Evolutionary conservation across 108 stramenopile species (phyloP).

Genomic region (Cylindrotheca fusiformis): DNA sequence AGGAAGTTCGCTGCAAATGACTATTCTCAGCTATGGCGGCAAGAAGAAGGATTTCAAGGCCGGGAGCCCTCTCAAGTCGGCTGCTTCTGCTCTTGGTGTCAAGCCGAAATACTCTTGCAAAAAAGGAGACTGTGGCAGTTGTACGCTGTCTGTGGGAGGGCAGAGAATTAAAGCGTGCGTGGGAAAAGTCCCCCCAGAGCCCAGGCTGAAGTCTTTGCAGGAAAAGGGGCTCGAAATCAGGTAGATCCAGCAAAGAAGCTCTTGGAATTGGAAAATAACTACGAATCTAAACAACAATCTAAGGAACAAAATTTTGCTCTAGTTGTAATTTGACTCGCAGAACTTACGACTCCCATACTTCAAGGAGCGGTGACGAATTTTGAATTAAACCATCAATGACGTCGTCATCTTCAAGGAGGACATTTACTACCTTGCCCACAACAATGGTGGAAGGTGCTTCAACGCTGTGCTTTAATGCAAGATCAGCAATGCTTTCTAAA

Average conservation of each 20-base stretch:
- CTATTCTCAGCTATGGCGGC: constrained; percentile 56
- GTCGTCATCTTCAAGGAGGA: constrained; percentile 50
- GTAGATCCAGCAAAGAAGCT: too few species aligned
- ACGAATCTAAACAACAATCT: too few species aligned
- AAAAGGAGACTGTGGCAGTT: constrained; percentile 86
- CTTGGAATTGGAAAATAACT: too few species aligned
- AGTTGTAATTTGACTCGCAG: too few species aligned
- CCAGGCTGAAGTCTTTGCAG: constrained; percentile 73
- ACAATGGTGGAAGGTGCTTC: constrained; percentile 85
- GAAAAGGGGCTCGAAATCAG: constrained; percentile 80
- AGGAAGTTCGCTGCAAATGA: constrained; percentile 52
- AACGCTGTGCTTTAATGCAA: constrained; percentile 69
- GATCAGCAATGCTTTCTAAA: constrained; percentile 74
- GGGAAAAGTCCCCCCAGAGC: constrained; percentile 81
- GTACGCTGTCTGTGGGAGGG: constrained; percentile 75
- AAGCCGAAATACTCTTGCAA: constrained; percentile 82
- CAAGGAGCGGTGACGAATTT: constrained; percentile 1
- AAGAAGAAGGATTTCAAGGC: constrained; percentile 73
- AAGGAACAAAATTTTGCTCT: too few species aligned
- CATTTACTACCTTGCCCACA: constrained; percentile 83
- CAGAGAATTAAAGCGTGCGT: constrained; percentile 75
- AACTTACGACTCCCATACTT: constrained; percentile 1
- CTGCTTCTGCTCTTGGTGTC: constrained; percentile 65
- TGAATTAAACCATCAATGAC: constrained; percentile 32
- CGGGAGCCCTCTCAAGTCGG: constrained; percentile 65